These are phyloP conservation scores for Kockovaella imperatae DNA, from an alignment of 768 basidiomycete genomes.

Conservation along the genomic window DNA sequence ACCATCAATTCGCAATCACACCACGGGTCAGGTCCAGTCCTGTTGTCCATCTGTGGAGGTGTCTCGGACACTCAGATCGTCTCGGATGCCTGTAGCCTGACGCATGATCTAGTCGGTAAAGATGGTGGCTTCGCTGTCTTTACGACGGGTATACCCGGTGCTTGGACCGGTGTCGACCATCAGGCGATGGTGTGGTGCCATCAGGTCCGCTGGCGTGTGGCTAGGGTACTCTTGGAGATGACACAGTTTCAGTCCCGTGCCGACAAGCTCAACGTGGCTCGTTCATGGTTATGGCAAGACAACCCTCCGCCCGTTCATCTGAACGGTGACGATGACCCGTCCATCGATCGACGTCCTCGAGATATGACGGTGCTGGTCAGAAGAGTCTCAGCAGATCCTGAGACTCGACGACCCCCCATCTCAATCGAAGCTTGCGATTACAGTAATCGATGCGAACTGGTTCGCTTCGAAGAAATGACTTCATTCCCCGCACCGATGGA, in stretches of 20 bases:
- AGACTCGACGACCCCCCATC: neutral
- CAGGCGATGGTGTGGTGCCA: constrained; percentile 98
- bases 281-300: constrained; percentile 4
- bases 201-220: constrained; percentile 84
- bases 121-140: constrained; percentile 57
- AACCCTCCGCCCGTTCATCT: no score
- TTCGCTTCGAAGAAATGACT: neutral
- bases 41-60: constrained; percentile 84
- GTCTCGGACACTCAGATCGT: constrained; percentile 84
- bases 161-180: constrained; percentile 93
- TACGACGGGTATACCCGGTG: constrained; percentile 77
- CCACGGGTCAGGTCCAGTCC: constrained; percentile 51
- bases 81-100: constrained; percentile 74
- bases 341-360: neutral
- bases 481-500: constrained; percentile 4
- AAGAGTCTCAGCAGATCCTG: neutral
- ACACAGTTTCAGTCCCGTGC: neutral
- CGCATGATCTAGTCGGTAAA: constrained; percentile 49
- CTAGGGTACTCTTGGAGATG: constrained; percentile 64
- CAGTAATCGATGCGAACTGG: neutral
- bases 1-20: constrained; percentile 30
- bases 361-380: neutral
- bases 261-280: constrained; percentile 2
- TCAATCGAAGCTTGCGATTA: neutral
- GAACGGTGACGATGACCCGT: neutral